Evolutionary conservation across 176 grass and related monocot genomes (phyloP), one percentile per base, ranked within the genome.

Genomic region (Carex parvula): DNA sequence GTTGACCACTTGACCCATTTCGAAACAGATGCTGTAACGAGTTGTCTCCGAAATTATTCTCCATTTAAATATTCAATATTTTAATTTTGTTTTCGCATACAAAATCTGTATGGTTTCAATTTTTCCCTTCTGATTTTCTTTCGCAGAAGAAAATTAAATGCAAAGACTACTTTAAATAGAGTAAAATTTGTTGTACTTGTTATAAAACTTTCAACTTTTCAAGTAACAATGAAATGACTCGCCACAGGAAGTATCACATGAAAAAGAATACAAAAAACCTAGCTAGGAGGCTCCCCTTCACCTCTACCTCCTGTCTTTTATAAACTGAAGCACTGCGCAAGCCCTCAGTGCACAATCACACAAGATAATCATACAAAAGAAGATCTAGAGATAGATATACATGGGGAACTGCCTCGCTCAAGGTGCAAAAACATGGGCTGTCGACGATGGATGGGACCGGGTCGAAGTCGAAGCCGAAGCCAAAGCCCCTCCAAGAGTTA

Each of bases 331-430:
- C 44, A 50, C 85, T 6, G 10, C 24, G 1, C 60, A 84, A 84
- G 21, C 60, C 75, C 62, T 1, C 15, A 37, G 1, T 35, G 2
- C 56, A 42, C 2, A 16, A 18, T 54, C 21, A 29, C 29, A 32
- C 22, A 79, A 79, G 17, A 50, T 24, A 75, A 26, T 61, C 26
- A 79, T 30, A 50, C 8, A 30, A 3, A 30, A 79, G 0, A 29
- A 59, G 22, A 33, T 2, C 11, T 20, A 33, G 9, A 80, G n/a
- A 57, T 50, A 63, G n/a, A n/a, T n/a, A n/a, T 2, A 41, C 39
- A 82, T 82, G 80, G 80, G 80, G 60, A 82, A 82, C 20, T 82
- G 80, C 61, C 18, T 82, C 6, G 30, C 60, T 67, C 80, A 66
- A 46, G 61, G 80, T 65, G 18, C 41, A 30, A 82, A 54, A 54